Percentiles rank a stretch among this genome's conserved stretches.
phyloP scores from a whole-genome alignment of 2,329 filamentous ascomycete genomes.

The Drechslerella stenobrocha region DNA sequence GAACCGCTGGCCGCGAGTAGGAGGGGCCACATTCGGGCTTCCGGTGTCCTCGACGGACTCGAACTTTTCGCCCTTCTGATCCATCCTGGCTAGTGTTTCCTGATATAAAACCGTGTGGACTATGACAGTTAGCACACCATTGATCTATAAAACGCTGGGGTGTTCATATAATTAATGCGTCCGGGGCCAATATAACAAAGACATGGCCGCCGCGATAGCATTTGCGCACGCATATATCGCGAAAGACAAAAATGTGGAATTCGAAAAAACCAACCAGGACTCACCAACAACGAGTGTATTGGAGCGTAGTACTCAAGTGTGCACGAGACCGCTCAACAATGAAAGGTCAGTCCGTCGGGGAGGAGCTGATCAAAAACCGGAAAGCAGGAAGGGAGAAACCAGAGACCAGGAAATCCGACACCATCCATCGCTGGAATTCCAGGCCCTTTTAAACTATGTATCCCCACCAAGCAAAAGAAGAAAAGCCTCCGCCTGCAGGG shows the following conservation, averaged over 20 bases:
- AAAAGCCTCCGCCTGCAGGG: not conserved
- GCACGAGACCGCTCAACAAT: constrained; percentile 4
- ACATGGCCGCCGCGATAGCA: no score
- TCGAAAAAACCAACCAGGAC: not conserved
- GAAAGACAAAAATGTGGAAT: not conserved
- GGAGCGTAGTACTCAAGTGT: not conserved
- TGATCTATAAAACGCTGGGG: no score
- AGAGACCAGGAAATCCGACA: not conserved
- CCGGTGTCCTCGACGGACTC: constrained; percentile 42
- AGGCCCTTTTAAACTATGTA: constrained; percentile 4
- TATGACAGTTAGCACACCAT: constrained; percentile 2
- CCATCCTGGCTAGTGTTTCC: constrained; percentile 23
- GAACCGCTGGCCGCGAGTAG: constrained; percentile 54
- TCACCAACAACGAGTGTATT: constrained; percentile 1
- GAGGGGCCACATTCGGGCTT: constrained; percentile 1
- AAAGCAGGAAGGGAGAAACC: not conserved
- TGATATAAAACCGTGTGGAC: not conserved
- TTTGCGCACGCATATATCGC: not conserved
- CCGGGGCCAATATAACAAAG: no score
- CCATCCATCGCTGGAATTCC: not conserved
- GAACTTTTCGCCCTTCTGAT: constrained; percentile 38
- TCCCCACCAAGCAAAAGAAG: not conserved
- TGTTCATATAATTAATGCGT: no score
- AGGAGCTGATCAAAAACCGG: not conserved
- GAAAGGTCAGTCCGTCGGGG: not conserved